phyloP scores from a whole-genome alignment of 345 rosid genomes.

The Salix exigua region DNA sequence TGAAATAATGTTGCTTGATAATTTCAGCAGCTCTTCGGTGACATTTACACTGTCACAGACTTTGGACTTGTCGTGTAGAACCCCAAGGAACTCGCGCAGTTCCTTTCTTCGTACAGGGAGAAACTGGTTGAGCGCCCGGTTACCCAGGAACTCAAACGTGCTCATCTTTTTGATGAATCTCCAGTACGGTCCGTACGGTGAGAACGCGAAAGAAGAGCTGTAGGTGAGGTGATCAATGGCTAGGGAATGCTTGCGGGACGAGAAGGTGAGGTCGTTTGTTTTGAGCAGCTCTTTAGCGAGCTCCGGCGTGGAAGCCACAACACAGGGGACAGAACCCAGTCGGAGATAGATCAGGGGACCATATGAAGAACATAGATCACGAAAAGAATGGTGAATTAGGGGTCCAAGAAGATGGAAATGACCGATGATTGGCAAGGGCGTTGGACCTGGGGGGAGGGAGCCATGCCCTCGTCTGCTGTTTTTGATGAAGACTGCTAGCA shows the following conservation, averaged over 20 bases:
- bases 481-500: no score
- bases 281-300: conserved; percentile 36
- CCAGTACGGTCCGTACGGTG: conserved; percentile 44
- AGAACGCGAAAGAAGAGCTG: conserved; percentile 39
- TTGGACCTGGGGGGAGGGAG: conserved; percentile 36
- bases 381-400: conserved; percentile 33
- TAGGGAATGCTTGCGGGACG: conserved; percentile 24
- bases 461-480: no score
- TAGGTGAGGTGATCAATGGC: conserved; percentile 45
- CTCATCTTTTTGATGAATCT: conserved; percentile 43
- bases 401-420: conserved; percentile 48
- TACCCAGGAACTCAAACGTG: conserved; percentile 42
- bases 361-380: conserved; percentile 9
- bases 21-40: conserved; percentile 36
- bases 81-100: conserved; percentile 9
- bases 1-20: conserved; percentile 39
- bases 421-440: conserved; percentile 38
- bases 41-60: conserved; percentile 29
- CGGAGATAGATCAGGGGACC: conserved; percentile 37
- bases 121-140: conserved; percentile 30
- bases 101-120: conserved; percentile 33
- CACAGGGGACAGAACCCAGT: conserved; percentile 34
- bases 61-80: conserved; percentile 18
- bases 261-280: conserved; percentile 33
- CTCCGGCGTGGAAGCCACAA: conserved; percentile 40